phyloP scores from a whole-genome alignment of 345 rosid genomes.

The Populus tremula region DNA sequence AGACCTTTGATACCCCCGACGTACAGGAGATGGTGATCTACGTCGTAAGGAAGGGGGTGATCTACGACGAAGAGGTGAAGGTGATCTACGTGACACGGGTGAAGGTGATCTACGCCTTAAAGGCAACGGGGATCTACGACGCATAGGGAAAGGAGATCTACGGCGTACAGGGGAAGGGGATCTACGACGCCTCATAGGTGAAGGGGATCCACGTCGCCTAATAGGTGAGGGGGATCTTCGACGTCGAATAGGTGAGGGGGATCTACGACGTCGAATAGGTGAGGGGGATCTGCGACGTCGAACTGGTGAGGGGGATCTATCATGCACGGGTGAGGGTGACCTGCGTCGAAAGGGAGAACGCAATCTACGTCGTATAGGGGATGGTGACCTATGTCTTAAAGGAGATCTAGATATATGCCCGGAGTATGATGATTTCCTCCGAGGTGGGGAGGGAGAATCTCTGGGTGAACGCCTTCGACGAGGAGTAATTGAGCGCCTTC shows the following conservation, averaged over 20 bases:
- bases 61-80: background rate
- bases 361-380: conserved; percentile 33
- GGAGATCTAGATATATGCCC: conserved; percentile 56
- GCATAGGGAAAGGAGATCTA: conserved; percentile 25
- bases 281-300: conserved; percentile 38
- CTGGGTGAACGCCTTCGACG: conserved; percentile 44
- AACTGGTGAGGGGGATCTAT: conserved; percentile 8
- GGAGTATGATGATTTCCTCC: conserved; percentile 45
- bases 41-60: conserved; percentile 8
- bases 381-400: conserved; percentile 21
- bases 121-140: conserved; percentile 12
- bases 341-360: conserved; percentile 29
- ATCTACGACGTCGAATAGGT: conserved; percentile 27
- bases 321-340: conserved; percentile 18
- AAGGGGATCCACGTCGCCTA: conserved; percentile 25
- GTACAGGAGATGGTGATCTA: conserved; percentile 13
- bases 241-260: conserved; percentile 25
- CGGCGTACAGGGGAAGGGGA: conserved; percentile 19
- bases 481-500: conserved; percentile 43
- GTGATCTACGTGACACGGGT: conserved; percentile 1
- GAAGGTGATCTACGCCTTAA: conserved; percentile 6
- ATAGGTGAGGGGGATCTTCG: conserved; percentile 42
- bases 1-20: conserved; percentile 32
- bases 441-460: conserved; percentile 51
- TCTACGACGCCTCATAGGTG: conserved; percentile 24